phyloP scores from a whole-genome alignment of 352 stramenopile species.

The Globisporangium viniferum region DNA sequence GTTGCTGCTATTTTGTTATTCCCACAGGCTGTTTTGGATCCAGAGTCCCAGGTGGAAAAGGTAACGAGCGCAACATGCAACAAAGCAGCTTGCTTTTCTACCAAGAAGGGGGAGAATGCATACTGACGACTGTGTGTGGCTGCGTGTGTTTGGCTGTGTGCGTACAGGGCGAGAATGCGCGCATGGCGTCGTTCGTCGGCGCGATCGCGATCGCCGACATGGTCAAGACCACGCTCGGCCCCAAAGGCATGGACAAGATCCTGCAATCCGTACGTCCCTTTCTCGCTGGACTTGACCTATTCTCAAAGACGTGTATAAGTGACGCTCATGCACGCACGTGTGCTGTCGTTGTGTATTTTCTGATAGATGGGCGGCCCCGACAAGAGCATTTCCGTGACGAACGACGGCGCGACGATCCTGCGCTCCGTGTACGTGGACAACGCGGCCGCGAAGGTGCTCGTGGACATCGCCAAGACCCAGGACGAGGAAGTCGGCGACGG shows the following conservation, averaged over 20 bases:
- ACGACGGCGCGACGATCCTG: conserved; percentile 99
- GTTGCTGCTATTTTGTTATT: not conserved
- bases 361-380: conserved; percentile 69
- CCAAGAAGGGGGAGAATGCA: not conserved
- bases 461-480: conserved; percentile 99
- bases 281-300: not conserved
- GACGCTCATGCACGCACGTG: too few species aligned
- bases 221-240: conserved; percentile 99
- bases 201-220: conserved; percentile 99
- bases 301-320: too few species aligned
- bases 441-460: conserved; percentile 97
- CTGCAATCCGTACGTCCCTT: conserved; percentile 87
- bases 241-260: conserved; percentile 99
- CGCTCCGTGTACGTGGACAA: conserved; percentile 98
- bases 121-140: not conserved
- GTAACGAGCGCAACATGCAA: conserved; percentile 12
- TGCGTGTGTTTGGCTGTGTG: not conserved
- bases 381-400: conserved; percentile 95
- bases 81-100: not conserved
- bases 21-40: conserved; percentile 61
- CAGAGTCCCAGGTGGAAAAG: conserved; percentile 84
- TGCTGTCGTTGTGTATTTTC: not conserved
- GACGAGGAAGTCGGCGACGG: conserved; percentile 99
- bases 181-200: conserved; percentile 98
- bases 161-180: conserved; percentile 96